Conservation (phyloP, 2,329 filamentous ascomycete genomes). For the Aulographum hederae region DNA sequence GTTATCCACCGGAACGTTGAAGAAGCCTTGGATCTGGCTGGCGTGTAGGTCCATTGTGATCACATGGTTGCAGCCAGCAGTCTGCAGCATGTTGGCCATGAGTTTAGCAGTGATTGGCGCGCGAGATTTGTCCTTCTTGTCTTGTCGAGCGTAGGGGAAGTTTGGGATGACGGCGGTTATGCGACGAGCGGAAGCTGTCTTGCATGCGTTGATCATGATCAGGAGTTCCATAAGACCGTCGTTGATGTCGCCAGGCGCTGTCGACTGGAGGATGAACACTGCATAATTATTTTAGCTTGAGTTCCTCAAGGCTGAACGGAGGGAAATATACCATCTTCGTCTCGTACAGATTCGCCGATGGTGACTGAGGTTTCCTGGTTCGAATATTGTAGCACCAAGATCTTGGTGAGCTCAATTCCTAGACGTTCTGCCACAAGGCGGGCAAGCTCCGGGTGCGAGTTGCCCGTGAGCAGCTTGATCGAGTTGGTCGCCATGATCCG, state of each 20-base stretch:
- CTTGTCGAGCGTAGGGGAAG: constrained; percentile 90
- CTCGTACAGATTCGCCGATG: constrained; percentile 86
- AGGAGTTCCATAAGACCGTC: constrained; percentile 95
- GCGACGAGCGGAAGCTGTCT: constrained; percentile 65
- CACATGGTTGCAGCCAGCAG: constrained; percentile 79
- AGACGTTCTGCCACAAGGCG: constrained; percentile 51
- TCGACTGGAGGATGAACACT: constrained; percentile 95
- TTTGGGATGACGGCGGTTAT: constrained; percentile 94
- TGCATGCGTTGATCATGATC: constrained; percentile 96
- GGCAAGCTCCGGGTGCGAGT: constrained; percentile 55
- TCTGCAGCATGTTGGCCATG: constrained; percentile 95
- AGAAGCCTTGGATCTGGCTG: constrained; percentile 89
- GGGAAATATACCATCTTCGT: constrained; percentile 77
- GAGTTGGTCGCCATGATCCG: constrained; percentile 48
- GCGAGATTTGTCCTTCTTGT: constrained; percentile 92
- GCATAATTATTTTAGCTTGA: constrained; percentile 6
- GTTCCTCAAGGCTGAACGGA: constrained; percentile 8
- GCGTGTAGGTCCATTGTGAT: constrained; percentile 96
- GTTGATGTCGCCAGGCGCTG: constrained; percentile 89
- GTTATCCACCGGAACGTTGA: constrained; percentile 67
- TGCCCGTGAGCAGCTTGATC: constrained; percentile 58
- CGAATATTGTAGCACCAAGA: constrained; percentile 67
- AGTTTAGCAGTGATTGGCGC: constrained; percentile 94
- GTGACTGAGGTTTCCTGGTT: constrained; percentile 82
- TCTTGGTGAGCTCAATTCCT: constrained; percentile 61